phyloP scores from a whole-genome alignment of 2,329 filamentous ascomycete species.

The Emmonsiellopsis sp. region DNA sequence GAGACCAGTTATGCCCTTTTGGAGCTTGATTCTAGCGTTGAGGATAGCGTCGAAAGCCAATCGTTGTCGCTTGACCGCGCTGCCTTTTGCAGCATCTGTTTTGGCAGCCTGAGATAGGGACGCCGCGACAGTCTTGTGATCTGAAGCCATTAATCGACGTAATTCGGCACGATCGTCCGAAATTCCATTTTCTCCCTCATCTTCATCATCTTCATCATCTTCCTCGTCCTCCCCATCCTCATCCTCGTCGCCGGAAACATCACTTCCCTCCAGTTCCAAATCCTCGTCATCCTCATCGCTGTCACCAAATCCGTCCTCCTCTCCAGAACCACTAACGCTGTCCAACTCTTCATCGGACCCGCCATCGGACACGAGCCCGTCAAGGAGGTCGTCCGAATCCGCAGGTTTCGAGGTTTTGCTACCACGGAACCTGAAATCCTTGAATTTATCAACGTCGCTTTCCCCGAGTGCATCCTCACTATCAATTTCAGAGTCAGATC shows the following conservation, averaged over 20 bases:
- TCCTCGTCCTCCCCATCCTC: conserved; percentile 12
- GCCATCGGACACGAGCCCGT: conserved; percentile 16
- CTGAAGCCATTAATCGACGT: conserved; percentile 57
- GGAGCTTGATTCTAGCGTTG: conserved; percentile 82
- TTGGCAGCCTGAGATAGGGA: conserved; percentile 59
- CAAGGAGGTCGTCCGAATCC: conserved; percentile 5
- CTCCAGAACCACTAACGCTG: conserved; percentile 12
- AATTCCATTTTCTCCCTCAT: conserved; percentile 18
- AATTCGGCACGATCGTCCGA: conserved; percentile 48
- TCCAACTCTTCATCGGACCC: conserved; percentile 25
- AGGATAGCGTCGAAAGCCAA: conserved; percentile 80
- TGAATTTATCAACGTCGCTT: conserved; percentile 15
- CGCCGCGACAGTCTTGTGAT: conserved; percentile 57
- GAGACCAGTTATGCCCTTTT: conserved; percentile 76
- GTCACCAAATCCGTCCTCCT: conserved; percentile 20
- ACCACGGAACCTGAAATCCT: conserved; percentile 14
- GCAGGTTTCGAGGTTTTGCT: conserved; percentile 12
- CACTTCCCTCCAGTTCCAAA: conserved; percentile 17
- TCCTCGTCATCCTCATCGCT: conserved; percentile 20
- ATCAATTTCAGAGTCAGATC: conserved; percentile 6
- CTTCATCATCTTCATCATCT: conserved; percentile 12
- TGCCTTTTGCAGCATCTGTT: conserved; percentile 74
- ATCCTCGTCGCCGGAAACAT: conserved; percentile 16
- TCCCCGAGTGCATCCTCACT: conserved; percentile 21
- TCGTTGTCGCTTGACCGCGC: conserved; percentile 77